Evolutionary conservation across 345 rosid species (phyloP).

Genomic region (Citrus reticulata): DNA sequence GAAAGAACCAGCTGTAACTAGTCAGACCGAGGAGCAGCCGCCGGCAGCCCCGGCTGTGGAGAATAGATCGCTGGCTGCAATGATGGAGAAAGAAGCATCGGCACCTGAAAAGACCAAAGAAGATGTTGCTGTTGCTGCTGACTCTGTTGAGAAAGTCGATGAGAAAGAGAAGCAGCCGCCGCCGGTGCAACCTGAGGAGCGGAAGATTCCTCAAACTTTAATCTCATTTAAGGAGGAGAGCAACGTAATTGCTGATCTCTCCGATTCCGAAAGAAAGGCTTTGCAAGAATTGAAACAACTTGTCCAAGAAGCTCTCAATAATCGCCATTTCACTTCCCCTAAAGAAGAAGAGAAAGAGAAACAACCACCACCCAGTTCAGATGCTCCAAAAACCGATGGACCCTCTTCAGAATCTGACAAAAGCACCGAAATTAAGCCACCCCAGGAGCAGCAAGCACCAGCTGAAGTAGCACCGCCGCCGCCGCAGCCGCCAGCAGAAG

Average conservation of each 20-base stretch:
- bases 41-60: not conserved
- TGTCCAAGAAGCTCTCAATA: constrained; percentile 39
- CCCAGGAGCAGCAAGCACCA: not conserved
- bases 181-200: constrained; percentile 3
- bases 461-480: not conserved
- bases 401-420: constrained; percentile 17
- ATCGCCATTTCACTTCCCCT: constrained; percentile 27
- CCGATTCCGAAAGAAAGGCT: constrained; percentile 41
- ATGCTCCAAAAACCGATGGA: not conserved
- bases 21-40: not conserved
- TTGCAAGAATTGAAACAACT: constrained; percentile 41
- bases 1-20: not conserved
- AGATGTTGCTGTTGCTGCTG: constrained; percentile 32
- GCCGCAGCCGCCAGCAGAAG: constrained; percentile 21
- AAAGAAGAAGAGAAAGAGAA: constrained; percentile 8
- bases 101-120: not conserved
- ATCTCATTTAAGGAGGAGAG: constrained; percentile 72
- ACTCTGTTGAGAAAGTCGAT: constrained; percentile 40
- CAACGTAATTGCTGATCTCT: constrained; percentile 51
- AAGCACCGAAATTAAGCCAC: constrained; percentile 19
- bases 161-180: constrained; percentile 9
- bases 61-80: not conserved
- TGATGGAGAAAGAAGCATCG: not conserved
- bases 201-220: constrained; percentile 34
- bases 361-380: not conserved